Base-by-base conservation (phyloP, 352 stramenopile genomes). In the Pythium volutum region DNA sequence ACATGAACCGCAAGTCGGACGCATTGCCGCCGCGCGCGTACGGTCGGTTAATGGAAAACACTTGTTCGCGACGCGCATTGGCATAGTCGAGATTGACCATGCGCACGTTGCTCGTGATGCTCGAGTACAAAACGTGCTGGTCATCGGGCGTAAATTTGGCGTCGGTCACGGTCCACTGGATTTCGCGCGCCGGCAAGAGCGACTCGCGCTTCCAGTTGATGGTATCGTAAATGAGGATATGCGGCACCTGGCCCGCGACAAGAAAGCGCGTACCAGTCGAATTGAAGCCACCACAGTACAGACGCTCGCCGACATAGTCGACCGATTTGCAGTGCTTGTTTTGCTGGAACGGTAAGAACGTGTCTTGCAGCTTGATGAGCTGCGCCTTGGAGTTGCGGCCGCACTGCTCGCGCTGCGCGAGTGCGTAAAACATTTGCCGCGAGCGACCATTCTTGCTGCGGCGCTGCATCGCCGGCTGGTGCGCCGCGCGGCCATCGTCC, bases 271-370 rank as follows among this genome's bases (percentile, higher is more conserved):
- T 70, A 20, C 85, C 85, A 0, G 78, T 82, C 49, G 73, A 87
- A 58, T 88, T 90, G 53, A 95, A 92, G 2, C 75, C 80, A 26
- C 83, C 83, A 46, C 85, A 95, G 57, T 95, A 93, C 7, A 95
- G 79, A 34, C 85, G 71, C 25, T 91, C 79, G 33, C 69, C 70
- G 43, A 89, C 73, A 23, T 81, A 74, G 64, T 91, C 85, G 4
- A 94, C 78, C 0, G 88, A 73, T 25, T 75, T 69, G 55, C 80
- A 91, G 23, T 89, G 72, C 57, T 89, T 91, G 69, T 94, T 79
- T 56, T 90, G 61, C 62, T 89, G 76, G 49, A 92, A 91, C 27
- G 81, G 85, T 70, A 94, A 76, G 51, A 92, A 88, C 23, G 81
- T 88, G 45, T 94, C 85, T 50, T 94, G 81, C 31, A 92, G 62